A percentile compares a stretch with the other conserved stretches of the same genome.
phyloP scores from a whole-genome alignment of 179 eudicot genomes.

The Nepenthes alata region DNA sequence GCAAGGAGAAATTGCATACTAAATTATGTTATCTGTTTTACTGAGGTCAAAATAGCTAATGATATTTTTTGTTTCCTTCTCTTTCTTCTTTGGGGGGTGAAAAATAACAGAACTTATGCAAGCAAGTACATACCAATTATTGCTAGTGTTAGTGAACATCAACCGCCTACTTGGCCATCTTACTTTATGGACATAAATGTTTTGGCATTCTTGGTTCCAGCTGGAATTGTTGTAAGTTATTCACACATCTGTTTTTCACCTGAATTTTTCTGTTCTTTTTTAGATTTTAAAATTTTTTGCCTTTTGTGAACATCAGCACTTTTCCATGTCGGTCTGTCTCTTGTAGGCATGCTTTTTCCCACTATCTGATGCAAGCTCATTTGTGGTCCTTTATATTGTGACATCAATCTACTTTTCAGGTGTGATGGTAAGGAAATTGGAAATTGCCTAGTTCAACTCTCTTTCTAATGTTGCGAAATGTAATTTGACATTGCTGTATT shows the following conservation, averaged over 20 bases:
- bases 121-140: conserved; percentile 98
- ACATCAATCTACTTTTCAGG: conserved; percentile 96
- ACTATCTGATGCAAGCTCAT: conserved; percentile 96
- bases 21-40: no score
- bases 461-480: not conserved
- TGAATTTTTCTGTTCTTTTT: conserved; percentile 2
- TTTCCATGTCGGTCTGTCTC: conserved; percentile 3
- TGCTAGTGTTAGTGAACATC: conserved; percentile 99
- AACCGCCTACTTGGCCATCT: conserved; percentile 99
- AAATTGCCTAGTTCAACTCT: not conserved
- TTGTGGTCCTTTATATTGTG: conserved; percentile 80
- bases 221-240: conserved; percentile 88
- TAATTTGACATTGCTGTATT: conserved; percentile 4
- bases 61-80: not conserved
- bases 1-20: no score
- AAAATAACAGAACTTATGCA: conserved; percentile 70
- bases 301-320: conserved; percentile 1
- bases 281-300: conserved; percentile 2
- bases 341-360: conserved; percentile 88
- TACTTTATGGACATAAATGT: conserved; percentile 98
- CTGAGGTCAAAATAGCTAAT: not conserved
- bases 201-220: conserved; percentile 94
- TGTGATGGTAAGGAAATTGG: conserved; percentile 65
- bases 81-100: not conserved
- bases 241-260: not conserved